These are phyloP conservation scores for Plasmodium malariae DNA, from an alignment of 169 alveolate species.

Conservation along the genomic window DNA sequence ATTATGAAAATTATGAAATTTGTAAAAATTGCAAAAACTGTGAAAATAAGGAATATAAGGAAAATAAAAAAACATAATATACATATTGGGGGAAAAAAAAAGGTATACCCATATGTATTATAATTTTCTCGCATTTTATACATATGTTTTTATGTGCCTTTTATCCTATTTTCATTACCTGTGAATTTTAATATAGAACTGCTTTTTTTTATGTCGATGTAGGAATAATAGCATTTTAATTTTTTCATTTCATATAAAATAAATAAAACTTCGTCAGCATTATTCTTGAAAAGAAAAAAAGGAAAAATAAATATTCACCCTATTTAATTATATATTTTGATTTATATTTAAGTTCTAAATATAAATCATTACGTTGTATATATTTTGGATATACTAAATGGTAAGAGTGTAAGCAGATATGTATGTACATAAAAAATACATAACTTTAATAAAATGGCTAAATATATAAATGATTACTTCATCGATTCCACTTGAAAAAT, in stretches of 20 bases:
- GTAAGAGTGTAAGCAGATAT: too few species aligned
- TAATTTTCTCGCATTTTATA: not conserved
- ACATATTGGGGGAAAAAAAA: not conserved
- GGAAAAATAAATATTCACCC: not conserved
- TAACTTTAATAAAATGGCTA: not conserved
- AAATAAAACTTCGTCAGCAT: constrained; percentile 62
- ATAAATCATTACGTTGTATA: too few species aligned
- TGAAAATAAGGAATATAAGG: not conserved
- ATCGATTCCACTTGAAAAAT: constrained; percentile 53
- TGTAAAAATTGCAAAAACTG: not conserved
- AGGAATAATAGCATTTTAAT: constrained; percentile 57
- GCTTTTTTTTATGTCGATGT: constrained; percentile 27
- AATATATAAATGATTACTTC: constrained; percentile 27
- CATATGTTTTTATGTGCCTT: not conserved
- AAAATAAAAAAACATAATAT: not conserved
- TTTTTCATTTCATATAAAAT: constrained; percentile 72
- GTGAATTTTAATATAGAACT: constrained; percentile 33
- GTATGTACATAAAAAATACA: not conserved
- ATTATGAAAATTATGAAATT: not conserved
- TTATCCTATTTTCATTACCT: constrained; percentile 1
- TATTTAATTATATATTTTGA: not conserved
- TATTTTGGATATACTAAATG: too few species aligned
- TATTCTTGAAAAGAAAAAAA: constrained; percentile 22
- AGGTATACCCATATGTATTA: not conserved
- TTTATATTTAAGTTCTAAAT: not conserved